phyloP scores from a whole-genome alignment of 2,329 filamentous ascomycete genomes.

The Coleophoma eucalyptorum region DNA sequence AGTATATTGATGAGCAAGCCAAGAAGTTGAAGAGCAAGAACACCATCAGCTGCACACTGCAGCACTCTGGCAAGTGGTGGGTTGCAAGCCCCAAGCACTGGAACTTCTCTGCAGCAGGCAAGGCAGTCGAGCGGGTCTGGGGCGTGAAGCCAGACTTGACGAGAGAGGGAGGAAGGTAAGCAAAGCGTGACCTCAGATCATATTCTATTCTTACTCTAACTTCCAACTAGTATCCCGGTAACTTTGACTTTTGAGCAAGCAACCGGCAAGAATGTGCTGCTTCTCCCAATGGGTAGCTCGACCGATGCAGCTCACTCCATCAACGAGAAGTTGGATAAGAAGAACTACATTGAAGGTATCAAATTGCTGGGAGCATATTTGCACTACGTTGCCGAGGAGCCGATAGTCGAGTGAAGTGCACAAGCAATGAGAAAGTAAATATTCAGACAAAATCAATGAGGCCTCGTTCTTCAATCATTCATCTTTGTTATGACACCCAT shows the following conservation, averaged over 20 bases:
- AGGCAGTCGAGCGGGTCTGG: conserved; percentile 96
- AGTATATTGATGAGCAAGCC: conserved; percentile 80
- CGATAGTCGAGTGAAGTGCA: conserved; percentile 34
- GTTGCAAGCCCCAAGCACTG: conserved; percentile 96
- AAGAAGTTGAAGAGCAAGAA: conserved; percentile 91
- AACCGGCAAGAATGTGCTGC: conserved; percentile 93
- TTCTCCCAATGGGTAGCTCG: conserved; percentile 95
- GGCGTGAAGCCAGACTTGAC: conserved; percentile 92
- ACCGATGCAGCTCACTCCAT: conserved; percentile 96
- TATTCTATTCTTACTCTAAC: conserved; percentile 2
- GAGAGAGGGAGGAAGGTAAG: conserved; percentile 84
- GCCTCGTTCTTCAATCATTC: no score
- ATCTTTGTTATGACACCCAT: no score
- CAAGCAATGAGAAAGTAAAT: no score
- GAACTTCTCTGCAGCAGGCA: conserved; percentile 94
- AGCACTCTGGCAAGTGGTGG: conserved; percentile 98
- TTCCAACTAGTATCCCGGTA: conserved; percentile 73
- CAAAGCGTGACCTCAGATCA: conserved; percentile 8
- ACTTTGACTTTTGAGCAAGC: conserved; percentile 97
- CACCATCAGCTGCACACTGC: conserved; percentile 72
- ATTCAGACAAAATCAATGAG: no score
- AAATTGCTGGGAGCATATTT: conserved; percentile 94
- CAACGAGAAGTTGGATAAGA: conserved; percentile 96
- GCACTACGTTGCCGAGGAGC: conserved; percentile 93
- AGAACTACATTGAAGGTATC: conserved; percentile 97